Conservation (phyloP, 1,284 basidiomycete species). For the Polyporus tsugae region DNA sequence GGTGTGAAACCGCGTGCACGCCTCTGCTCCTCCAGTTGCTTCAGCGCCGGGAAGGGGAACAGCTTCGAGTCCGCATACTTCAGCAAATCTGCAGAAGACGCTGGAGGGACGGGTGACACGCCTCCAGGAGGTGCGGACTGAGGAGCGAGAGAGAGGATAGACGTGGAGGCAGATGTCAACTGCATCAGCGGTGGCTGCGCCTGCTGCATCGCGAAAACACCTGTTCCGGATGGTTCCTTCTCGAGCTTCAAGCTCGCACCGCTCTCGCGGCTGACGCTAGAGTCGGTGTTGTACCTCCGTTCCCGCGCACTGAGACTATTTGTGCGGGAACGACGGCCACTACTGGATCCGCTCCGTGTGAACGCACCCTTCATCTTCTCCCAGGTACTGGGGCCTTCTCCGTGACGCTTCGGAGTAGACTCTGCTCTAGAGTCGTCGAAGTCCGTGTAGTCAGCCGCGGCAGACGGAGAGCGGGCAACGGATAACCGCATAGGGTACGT, state of each 20-base stretch:
- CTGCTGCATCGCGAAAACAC: conserved; percentile 49
- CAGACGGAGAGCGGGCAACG: conserved; percentile 62
- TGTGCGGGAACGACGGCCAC: conserved; percentile 77
- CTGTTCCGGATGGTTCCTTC: conserved; percentile 51
- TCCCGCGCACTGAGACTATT: conserved; percentile 77
- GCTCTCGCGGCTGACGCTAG: conserved; percentile 78
- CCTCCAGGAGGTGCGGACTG: conserved; percentile 59
- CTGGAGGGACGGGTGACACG: conserved; percentile 74
- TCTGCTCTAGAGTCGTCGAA: conserved; percentile 66
- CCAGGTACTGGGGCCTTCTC: conserved; percentile 67
- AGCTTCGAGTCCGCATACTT: conserved; percentile 83
- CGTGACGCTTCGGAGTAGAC: conserved; percentile 61
- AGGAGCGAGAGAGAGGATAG: conserved; percentile 64
- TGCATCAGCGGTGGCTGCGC: conserved; percentile 57
- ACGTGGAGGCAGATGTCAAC: conserved; percentile 67
- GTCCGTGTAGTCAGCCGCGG: conserved; percentile 53
- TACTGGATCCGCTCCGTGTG: conserved; percentile 65
- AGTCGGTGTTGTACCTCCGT: conserved; percentile 70
- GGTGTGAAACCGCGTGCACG: conserved; percentile 58
- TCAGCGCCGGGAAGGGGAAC: conserved; percentile 89
- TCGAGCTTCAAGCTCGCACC: conserved; percentile 70
- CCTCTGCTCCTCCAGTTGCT: conserved; percentile 76
- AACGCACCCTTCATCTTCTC: conserved; percentile 71
- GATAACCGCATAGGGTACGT: conserved; percentile 66
- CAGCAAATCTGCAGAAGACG: conserved; percentile 64